These are phyloP conservation scores for Orbilia quercus DNA, from an alignment of 2,329 filamentous ascomycete genomes.

Conservation along the genomic window DNA sequence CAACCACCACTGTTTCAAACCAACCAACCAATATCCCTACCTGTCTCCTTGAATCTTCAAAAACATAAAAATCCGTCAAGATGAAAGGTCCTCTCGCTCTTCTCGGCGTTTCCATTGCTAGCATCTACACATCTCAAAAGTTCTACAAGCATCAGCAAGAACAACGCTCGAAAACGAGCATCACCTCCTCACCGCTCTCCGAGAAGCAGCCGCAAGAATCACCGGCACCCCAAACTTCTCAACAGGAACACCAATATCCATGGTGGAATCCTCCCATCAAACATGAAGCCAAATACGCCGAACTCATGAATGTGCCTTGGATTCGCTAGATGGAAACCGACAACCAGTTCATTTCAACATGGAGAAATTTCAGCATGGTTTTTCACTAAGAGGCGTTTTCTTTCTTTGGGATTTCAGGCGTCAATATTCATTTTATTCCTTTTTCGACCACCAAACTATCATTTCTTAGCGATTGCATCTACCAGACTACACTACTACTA, in stretches of 20 bases:
- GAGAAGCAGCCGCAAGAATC: constrained; percentile 40
- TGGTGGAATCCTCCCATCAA: constrained; percentile 54
- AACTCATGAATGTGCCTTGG: constrained; percentile 52
- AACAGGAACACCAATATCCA: constrained; percentile 20
- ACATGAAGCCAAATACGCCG: constrained; percentile 54
- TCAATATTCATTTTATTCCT: constrained; percentile 2
- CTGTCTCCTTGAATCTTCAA: constrained; percentile 2
- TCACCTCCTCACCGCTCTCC: constrained; percentile 25
- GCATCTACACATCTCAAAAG: constrained; percentile 51
- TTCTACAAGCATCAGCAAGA: constrained; percentile 51
- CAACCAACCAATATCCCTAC: not conserved
- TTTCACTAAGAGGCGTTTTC: not conserved
- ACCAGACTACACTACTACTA: not conserved
- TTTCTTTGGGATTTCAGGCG: constrained; percentile 6
- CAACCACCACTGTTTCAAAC: not conserved
- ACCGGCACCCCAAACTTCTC: constrained; percentile 8
- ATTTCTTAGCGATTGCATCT: constrained; percentile 2
- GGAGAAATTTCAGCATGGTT: not conserved
- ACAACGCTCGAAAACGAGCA: constrained; percentile 45
- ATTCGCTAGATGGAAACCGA: constrained; percentile 19
- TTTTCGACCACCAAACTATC: not conserved
- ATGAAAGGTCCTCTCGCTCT: constrained; percentile 49
- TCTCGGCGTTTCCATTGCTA: constrained; percentile 53
- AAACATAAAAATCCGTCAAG: constrained; percentile 12
- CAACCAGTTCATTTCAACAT: not conserved